Conservation (phyloP, 2,329 filamentous ascomycete genomes). For the Scedosporium boydii region DNA sequence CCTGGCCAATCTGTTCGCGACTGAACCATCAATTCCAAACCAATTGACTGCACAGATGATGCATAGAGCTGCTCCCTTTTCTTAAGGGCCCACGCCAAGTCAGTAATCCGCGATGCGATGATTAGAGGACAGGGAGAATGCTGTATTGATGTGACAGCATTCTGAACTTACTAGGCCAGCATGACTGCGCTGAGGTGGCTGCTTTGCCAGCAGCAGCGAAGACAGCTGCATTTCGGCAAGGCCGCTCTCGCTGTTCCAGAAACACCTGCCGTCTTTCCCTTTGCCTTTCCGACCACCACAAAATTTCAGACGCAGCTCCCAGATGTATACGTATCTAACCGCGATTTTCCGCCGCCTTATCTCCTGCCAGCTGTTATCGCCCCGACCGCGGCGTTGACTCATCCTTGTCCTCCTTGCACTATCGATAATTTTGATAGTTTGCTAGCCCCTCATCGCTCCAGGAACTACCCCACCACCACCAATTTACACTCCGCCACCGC, state of each 20-base stretch:
- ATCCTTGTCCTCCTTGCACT: neutral
- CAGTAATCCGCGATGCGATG: neutral
- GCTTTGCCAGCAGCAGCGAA: neutral
- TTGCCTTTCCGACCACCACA: neutral
- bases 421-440: neutral
- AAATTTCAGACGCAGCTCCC: neutral
- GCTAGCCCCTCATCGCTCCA: conserved; percentile 3
- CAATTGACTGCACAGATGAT: neutral
- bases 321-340: neutral
- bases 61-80: neutral
- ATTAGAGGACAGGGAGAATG: neutral
- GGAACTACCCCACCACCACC: conserved; percentile 4
- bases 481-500: neutral
- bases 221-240: neutral
- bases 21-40: neutral
- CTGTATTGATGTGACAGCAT: neutral
- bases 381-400: neutral
- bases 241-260: neutral
- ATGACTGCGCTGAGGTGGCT: neutral
- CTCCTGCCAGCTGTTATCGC: neutral
- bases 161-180: neutral
- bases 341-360: neutral
- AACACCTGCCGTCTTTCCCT: neutral
- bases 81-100: too few species aligned
- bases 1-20: neutral